These are phyloP conservation scores for Chamaenerion angustifolium DNA, from an alignment of 345 rosid genomes.

Conservation along the genomic window DNA sequence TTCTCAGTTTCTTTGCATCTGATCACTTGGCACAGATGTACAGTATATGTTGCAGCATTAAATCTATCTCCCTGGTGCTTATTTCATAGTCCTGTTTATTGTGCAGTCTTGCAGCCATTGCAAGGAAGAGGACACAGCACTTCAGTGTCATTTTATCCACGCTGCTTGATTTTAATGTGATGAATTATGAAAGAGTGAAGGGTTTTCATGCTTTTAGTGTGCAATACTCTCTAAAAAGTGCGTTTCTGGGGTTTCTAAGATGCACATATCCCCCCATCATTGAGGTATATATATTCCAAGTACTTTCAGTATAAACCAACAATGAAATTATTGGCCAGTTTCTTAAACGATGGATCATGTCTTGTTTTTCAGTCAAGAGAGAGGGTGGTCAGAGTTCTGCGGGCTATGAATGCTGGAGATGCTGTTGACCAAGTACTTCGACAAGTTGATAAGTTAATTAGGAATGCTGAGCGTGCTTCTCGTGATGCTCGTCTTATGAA, in stretches of 20 bases:
- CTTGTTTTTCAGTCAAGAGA: conserved; percentile 61
- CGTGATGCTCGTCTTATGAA: conserved; percentile 56
- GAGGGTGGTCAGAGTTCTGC: conserved; percentile 58
- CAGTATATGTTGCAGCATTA: no score
- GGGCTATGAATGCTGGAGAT: conserved; percentile 87
- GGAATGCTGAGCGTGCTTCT: conserved; percentile 71
- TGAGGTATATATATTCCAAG: conserved; percentile 36
- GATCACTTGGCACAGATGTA: no score
- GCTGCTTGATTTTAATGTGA: conserved; percentile 58
- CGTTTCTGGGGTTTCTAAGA: conserved; percentile 87
- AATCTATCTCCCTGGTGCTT: neutral
- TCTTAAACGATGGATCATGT: neutral
- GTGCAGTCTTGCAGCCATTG: conserved; percentile 81
- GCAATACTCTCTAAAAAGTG: conserved; percentile 78
- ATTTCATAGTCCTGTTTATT: conserved; percentile 16
- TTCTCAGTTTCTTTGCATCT: no score
- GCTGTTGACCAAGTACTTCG: conserved; percentile 92
- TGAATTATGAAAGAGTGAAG: conserved; percentile 36
- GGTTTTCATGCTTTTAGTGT: conserved; percentile 60
- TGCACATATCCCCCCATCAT: conserved; percentile 50
- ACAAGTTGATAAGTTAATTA: conserved; percentile 78
- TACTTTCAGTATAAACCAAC: neutral
- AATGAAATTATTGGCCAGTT: neutral
- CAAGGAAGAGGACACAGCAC: conserved; percentile 69
- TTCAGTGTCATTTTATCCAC: conserved; percentile 54